Percentiles rank a stretch among this genome's conserved stretches.
These are phyloP conservation scores for Fraxinus latifolia DNA, from an alignment of 305 asterid genomes.

Conservation along the genomic window DNA sequence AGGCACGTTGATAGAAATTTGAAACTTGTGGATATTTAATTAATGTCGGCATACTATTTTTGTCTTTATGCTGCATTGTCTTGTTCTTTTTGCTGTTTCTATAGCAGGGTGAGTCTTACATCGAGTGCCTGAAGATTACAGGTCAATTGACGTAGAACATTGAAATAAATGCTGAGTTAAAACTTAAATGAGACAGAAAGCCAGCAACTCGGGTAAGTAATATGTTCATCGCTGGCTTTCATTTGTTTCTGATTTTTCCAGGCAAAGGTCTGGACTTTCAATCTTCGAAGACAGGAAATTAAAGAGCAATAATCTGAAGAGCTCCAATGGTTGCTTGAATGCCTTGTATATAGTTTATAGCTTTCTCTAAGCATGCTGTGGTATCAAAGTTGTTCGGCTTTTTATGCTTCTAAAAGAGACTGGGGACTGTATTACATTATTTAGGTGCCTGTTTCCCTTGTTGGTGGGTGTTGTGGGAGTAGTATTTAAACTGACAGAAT, in stretches of 20 bases:
- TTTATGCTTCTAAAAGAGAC: not conserved
- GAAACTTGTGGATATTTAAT: not conserved
- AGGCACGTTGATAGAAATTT: slow-evolving; percentile 38
- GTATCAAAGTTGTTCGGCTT: not conserved
- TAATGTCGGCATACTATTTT: slow-evolving; percentile 17
- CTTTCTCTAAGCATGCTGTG: not conserved
- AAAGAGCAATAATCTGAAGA: slow-evolving; percentile 10
- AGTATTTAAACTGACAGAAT: not conserved
- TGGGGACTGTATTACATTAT: not conserved
- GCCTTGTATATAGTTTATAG: slow-evolving; percentile 7
- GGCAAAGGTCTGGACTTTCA: slow-evolving; percentile 13
- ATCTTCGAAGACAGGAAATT: not conserved
- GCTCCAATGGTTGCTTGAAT: not conserved
- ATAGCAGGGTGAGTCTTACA: slow-evolving; percentile 39
- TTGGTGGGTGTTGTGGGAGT: not conserved
- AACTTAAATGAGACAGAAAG: slow-evolving; percentile 26
- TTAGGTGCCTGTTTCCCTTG: not conserved
- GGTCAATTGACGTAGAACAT: not conserved
- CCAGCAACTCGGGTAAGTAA: slow-evolving; percentile 43
- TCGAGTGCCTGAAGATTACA: slow-evolving; percentile 42
- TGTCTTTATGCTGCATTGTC: slow-evolving; percentile 24
- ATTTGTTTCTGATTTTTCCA: slow-evolving; percentile 37
- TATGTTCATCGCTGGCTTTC: slow-evolving; percentile 45
- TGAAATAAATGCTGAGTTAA: not conserved
- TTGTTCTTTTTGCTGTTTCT: slow-evolving; percentile 20